Evolutionary conservation across 1,284 basidiomycete species (phyloP), one percentile per base, ranked within the genome.

Genomic region (Cutaneotrichosporon sp.): DNA sequence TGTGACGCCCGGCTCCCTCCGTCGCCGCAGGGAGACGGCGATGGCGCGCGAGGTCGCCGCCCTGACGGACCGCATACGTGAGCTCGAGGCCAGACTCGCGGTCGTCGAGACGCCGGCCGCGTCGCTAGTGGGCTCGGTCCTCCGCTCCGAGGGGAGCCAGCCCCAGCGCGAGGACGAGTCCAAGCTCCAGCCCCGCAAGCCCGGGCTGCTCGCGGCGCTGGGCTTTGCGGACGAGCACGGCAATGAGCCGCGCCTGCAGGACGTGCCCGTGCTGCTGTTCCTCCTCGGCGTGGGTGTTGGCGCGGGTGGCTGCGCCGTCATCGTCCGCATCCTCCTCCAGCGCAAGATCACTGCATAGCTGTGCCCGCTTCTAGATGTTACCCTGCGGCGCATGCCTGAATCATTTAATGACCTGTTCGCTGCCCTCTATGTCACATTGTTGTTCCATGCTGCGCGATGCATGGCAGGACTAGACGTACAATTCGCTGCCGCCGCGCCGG

Each of bases 211-310:
- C 3, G 27, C 58, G 16, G 25, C 36, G 45, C 43, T 64, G 2
- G 59, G 56, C 13, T 34, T 62, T 38, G 52, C 52, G 20, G 57
- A 56, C 50, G 45, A 43, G 9, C 51, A 54, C 45, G 63, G 58
- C 20, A 14, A 18, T 45, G 55, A 59, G 54, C 63, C 54, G 20
- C 57, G 56, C 14, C 38, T 59, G 24, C 49, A 46, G 42, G 61
- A 66, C 24, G 22, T 60, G 25, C 64, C 64, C 5, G 54, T 50
- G 9, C 45, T 59, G n/a, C 50, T 60, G 29, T 66, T 66, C 59
- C 57, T 66, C 29, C 51, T 60, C 47, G 64, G 64, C 14, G 49
- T 66, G 25, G 64, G 64, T 20, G 64, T 63, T 11, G 64, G 64
- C 2, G 58, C 57, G 14, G 56, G 56, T 11, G 58, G 63, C 9